Percentiles rank a stretch among this genome's conserved stretches.
Evolutionary conservation across 305 asterid genomes (phyloP).

Genomic region (Withania somnifera): DNA sequence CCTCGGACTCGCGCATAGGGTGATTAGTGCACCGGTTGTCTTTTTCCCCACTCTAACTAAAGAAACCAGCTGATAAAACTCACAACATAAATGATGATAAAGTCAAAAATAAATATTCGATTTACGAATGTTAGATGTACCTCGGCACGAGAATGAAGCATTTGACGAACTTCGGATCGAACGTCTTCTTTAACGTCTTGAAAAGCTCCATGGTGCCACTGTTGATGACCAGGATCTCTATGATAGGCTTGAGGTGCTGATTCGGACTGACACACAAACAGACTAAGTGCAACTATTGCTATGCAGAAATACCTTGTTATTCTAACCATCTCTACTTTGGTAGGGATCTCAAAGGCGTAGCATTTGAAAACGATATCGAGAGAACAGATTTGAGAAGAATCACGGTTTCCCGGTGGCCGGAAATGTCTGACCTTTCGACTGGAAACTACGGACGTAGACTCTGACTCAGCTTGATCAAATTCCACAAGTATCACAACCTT

Average conservation of each 20-base stretch:
- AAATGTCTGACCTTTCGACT: background rate
- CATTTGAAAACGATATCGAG: background rate
- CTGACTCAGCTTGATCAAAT: background rate
- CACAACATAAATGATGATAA: background rate
- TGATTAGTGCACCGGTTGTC: too few relatives aligned
- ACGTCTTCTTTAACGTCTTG: slow-evolving; percentile 84
- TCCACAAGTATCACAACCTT: background rate
- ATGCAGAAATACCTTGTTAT: background rate
- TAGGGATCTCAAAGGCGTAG: background rate
- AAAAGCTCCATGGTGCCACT: slow-evolving; percentile 97
- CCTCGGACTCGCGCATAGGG: too few relatives aligned
- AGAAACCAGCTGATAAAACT: background rate
- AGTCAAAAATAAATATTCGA: background rate
- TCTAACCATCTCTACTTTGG: background rate
- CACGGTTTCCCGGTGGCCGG: background rate
- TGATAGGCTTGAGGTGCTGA: slow-evolving; percentile 58
- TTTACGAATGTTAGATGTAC: slow-evolving; percentile 17
- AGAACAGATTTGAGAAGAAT: background rate
- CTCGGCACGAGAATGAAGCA: slow-evolving; percentile 97
- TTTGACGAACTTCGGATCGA: slow-evolving; percentile 84
- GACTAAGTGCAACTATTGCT: slow-evolving; percentile 5
- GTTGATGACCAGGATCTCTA: slow-evolving; percentile 90
- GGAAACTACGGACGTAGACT: background rate
- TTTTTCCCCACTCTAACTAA: background rate
- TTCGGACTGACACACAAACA: background rate